Conservation (phyloP, 495 filamentous ascomycete genomes). For the Rusavskia elegans region DNA sequence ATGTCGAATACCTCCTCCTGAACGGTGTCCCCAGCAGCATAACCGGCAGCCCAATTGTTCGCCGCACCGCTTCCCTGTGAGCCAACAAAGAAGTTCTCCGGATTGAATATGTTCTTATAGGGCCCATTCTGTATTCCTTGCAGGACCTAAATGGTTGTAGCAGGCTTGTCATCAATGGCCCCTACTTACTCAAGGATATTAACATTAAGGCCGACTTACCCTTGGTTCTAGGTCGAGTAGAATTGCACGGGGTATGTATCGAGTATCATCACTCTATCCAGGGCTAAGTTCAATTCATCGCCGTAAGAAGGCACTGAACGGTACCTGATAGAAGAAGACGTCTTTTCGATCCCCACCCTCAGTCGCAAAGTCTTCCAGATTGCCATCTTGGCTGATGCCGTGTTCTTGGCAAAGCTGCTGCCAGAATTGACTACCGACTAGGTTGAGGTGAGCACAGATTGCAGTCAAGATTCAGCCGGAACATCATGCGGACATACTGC, state of each 20-base stretch:
- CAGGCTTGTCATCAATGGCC: neutral
- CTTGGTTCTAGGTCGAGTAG: slow-evolving; percentile 88
- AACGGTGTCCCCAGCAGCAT: slow-evolving; percentile 77
- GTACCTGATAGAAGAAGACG: slow-evolving; percentile 93
- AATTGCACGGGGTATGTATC: slow-evolving; percentile 94
- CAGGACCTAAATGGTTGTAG: slow-evolving; percentile 44
- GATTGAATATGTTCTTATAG: slow-evolving; percentile 97
- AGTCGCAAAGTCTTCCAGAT: slow-evolving; percentile 87
- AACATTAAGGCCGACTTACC: slow-evolving; percentile 28
- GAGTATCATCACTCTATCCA: slow-evolving; percentile 73
- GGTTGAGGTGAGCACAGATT: slow-evolving; percentile 3
- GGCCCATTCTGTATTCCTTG: slow-evolving; percentile 80
- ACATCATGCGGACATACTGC: slow-evolving; percentile 45
- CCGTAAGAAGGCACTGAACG: neutral
- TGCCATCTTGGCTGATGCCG: slow-evolving; percentile 92
- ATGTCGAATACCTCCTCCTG: slow-evolving; percentile 98
- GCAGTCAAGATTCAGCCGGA: slow-evolving; percentile 14
- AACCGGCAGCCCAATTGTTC: slow-evolving; percentile 96
- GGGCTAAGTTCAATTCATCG: neutral
- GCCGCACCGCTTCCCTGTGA: slow-evolving; percentile 84
- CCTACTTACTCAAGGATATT: too few relatives aligned
- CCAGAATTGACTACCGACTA: slow-evolving; percentile 92
- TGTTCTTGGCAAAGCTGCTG: slow-evolving; percentile 95
- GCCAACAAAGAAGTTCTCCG: slow-evolving; percentile 93
- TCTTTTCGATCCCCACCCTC: slow-evolving; percentile 96